phyloP scores from a whole-genome alignment of 202 grass and related monocot genomes.

The Zizania palustris region DNA sequence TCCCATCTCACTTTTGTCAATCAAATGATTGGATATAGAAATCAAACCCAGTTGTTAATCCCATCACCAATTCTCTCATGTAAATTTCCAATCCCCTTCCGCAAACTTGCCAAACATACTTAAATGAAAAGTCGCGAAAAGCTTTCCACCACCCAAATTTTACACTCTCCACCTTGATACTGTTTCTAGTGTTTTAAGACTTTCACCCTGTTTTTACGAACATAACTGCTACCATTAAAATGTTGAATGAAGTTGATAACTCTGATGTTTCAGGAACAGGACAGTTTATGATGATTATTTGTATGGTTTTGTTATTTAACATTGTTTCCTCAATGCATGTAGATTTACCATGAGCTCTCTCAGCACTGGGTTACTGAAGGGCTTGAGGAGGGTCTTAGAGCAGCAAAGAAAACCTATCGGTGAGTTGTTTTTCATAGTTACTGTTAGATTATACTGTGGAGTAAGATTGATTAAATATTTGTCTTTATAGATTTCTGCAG shows the following conservation, averaged over 20 bases:
- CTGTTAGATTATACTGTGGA: neutral
- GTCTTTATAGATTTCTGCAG: conserved; percentile 49
- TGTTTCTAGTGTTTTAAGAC: no score
- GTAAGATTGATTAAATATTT: conserved; percentile 33
- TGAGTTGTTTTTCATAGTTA: conserved; percentile 40
- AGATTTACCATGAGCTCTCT: conserved; percentile 65
- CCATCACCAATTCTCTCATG: no score
- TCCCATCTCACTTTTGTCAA: no score
- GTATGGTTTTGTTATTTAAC: conserved; percentile 19
- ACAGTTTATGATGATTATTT: conserved; percentile 13
- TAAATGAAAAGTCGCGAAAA: no score
- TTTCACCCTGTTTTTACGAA: neutral
- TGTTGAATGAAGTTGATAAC: neutral
- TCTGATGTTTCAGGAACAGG: conserved; percentile 5
- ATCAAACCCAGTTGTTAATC: no score
- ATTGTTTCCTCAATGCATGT: conserved; percentile 34
- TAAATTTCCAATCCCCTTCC: no score
- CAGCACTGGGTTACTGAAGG: conserved; percentile 56
- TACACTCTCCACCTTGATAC: no score
- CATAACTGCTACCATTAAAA: neutral
- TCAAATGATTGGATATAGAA: no score
- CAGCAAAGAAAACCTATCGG: conserved; percentile 50
- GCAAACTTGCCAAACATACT: no score
- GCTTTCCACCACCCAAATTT: no score
- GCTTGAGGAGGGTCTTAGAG: conserved; percentile 50